Base-by-base conservation (phyloP, 257 asterid genomes). In the Striga asiatica region DNA sequence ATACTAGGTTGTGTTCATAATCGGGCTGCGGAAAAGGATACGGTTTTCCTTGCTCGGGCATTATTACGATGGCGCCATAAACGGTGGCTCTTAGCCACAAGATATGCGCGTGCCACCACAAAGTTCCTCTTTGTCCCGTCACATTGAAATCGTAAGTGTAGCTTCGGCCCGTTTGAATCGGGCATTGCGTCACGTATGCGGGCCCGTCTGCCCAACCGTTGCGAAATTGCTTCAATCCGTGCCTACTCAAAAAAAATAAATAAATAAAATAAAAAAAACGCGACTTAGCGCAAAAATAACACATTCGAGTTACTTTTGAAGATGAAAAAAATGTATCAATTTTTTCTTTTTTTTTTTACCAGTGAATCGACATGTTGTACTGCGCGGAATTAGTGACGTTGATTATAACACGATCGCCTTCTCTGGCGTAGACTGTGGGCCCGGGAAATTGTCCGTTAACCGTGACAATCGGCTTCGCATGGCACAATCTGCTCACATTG, bases 191-290 rank as follows among this genome's bases (percentile, higher is more conserved):
- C 12, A 76, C 50, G 21, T 76, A 82, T 1, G 81, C 93, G 0
- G 88, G 88, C 10, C 84, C 88, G 12, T 82, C 88, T 1, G 85
- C 81, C 93, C 82, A 82, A 3, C 81, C 83, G 12, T 73, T 79
- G 50, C 76, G 67, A 48, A 63, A 66, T 5, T 77, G 88, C 67
- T 66, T 70, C 14, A 80, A 34, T 3, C 88, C 88, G 14, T 82
- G 93, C 82, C 88, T 79, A 48, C 60, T 35, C 11, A 45, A n/a
- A 19, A 5, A 16, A 27, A 28, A 18, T 0, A 20, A 54, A 52
- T 21, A 25, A 51, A 27, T 2, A 32, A 11, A 59, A 59, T 12
- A 18, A 18, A 0, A 22, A 1, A 14, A 24, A 18, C 0, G 0
- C n/a, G n/a, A n/a, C n/a, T n/a, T n/a, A n/a, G n/a, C n/a, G n/a